Base-by-base conservation (phyloP, 768 basidiomycete genomes). In the Dentipellis sp. region DNA sequence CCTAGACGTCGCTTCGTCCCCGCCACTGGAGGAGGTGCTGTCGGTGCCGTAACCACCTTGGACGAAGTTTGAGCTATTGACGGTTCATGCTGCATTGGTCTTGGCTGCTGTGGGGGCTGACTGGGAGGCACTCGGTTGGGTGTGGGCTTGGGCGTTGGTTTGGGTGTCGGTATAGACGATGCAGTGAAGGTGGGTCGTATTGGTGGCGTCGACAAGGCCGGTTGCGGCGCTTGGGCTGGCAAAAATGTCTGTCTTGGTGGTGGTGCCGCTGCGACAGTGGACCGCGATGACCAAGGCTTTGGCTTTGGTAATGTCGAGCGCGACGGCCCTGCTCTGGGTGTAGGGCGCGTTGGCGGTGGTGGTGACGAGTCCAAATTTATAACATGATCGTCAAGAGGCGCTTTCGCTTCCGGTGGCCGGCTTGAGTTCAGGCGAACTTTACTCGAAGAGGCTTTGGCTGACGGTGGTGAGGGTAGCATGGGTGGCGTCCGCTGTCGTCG, bases 1-100 rank as follows among this genome's bases (percentile, higher is more conserved):
- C 85, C 85, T 53, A 86, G 69, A 46, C 82, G 73, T 56, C 82
- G 74, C 62, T 84, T 50, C 9, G 22, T 86, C 16, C 66, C 66
- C 34, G 75, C 76, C n/a, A 40, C 53, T 1, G 52, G 10, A 37
- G 46, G 36, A 37, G 46, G 36, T 16, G 55, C 45, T 39, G 21
- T 23, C 23, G 51, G 46, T 21, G 16, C 46, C 9, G 4, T 19
- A 4, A 16, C 23, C 19, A 50, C 22, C 12, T 10, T 19, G 12
- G 29, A 11, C 34, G 23, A 14, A 12, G 14, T 10, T 35, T n/a
- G 21, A 7, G 17, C 45, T n/a, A 23, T 23, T 9, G 11, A 14
- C 9, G 16, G 36, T 11, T 1, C 42, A 12, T 12, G 37, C 22
- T 9, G 21, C 10, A 6, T n/a, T 34, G 29, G 29, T 19, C 40